Evolutionary conservation across 2,329 filamentous ascomycete genomes (phyloP).

Genomic region (Calycina marina): DNA sequence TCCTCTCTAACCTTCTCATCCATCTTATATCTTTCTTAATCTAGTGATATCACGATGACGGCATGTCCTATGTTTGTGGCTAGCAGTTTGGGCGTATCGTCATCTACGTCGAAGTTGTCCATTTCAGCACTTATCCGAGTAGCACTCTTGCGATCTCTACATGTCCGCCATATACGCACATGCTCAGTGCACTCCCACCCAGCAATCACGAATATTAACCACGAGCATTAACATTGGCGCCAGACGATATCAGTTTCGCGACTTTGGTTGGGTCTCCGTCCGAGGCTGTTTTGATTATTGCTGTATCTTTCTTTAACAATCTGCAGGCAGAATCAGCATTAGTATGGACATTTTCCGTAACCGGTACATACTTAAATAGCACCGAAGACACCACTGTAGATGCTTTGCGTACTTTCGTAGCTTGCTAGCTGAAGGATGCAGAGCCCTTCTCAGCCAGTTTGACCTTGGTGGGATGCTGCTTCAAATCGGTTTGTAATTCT

Average conservation of each 20-base stretch:
- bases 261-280: constrained; percentile 17
- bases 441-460: constrained; percentile 1
- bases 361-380: too few relatives aligned
- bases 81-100: constrained; percentile 18
- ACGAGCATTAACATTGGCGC: constrained; percentile 19
- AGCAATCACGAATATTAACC: constrained; percentile 12
- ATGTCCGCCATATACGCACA: constrained; percentile 18
- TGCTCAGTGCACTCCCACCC: constrained; percentile 18
- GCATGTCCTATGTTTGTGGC: constrained; percentile 18
- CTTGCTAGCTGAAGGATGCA: constrained; percentile 1
- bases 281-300: constrained; percentile 19
- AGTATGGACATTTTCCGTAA: too few relatives aligned
- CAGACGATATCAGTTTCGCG: constrained; percentile 15
- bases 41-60: constrained; percentile 16
- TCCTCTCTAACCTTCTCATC: constrained; percentile 5
- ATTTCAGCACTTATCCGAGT: constrained; percentile 17
- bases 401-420: constrained; percentile 8
- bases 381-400: constrained; percentile 7
- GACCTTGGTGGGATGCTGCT: constrained; percentile 9
- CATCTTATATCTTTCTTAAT: constrained; percentile 10
- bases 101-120: constrained; percentile 16
- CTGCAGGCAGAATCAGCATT: too few relatives aligned
- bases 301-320: constrained; percentile 17
- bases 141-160: constrained; percentile 15
- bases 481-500: constrained; percentile 16